Base-by-base conservation (phyloP, 257 asterid genomes). In the Solanum stenotomum region DNA sequence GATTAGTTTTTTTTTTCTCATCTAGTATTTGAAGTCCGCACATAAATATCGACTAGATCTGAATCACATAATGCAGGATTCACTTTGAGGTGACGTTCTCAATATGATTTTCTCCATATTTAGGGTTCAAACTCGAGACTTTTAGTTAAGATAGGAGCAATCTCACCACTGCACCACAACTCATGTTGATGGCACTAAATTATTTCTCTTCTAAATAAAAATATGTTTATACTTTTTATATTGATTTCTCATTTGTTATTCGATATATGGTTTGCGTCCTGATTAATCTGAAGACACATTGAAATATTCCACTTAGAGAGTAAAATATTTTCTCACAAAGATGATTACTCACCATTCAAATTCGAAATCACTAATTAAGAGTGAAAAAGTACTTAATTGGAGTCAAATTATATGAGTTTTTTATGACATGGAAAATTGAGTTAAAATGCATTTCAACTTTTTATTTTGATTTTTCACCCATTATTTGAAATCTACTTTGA, bases 361-460 rank as follows among this genome's bases (percentile, higher is more conserved):
- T 56, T 56, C 1, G 0, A 56, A 20, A 56, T 56, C 11, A 56
- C 5, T 56, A 56, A 56, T 56, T 56, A 56, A 56, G 9, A 56
- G 0, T 6, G 5, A 0, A 56, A 18, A 18, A 18, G 0, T 18
- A 18, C 1, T 56, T 56, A 49, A 49, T 46, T 0, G 56, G 18
- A 46, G 2, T 52, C 27, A 59, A 22, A 59, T 8, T 22, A 8
- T 59, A 0, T 59, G 25, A 8, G 27, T 8, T 59, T 20, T 4
- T 56, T 7, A 59, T 59, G 5, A 8, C n/a, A 22, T 59, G 1
- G 1, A 59, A 59, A 56, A 0, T 1, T 59, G 27, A 59, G 68
- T 5, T 22, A 8, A 59, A 59, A 20, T 8, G 67, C 25, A 20
- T 8, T 59, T 59, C 11, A 20, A 20, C 67, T 59, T 59, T 56